phyloP scores from a whole-genome alignment of 1,284 basidiomycete genomes.

The Hymenochaete sp. region DNA sequence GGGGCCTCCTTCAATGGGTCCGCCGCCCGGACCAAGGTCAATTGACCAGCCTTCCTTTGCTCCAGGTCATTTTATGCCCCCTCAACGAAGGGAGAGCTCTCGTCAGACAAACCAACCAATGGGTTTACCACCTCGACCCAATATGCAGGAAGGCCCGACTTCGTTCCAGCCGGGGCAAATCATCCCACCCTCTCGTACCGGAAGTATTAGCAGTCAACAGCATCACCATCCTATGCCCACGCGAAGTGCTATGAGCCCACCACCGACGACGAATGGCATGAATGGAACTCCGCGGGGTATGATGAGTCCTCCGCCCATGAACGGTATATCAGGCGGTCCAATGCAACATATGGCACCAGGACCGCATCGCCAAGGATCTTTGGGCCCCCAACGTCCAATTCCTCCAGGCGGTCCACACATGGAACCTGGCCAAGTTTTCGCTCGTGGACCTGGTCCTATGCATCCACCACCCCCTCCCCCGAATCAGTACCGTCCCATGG shows the following conservation, averaged over 20 bases:
- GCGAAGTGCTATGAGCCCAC: conserved; percentile 12
- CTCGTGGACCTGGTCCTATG: conserved; percentile 10
- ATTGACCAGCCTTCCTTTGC: conserved; percentile 3
- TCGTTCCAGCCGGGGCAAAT: conserved; percentile 29
- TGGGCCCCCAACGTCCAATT: conserved; percentile 10
- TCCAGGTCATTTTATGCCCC: conserved; percentile 26
- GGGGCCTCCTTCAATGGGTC: conserved; percentile 4
- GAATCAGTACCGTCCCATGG: not conserved
- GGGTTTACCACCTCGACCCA: conserved; percentile 5
- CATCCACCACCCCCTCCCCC: conserved; percentile 1
- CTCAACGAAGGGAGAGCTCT: conserved; percentile 14
- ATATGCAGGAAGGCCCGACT: conserved; percentile 7
- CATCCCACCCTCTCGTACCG: conserved; percentile 35
- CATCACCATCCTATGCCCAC: conserved; percentile 14
- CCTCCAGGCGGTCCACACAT: conserved; percentile 8
- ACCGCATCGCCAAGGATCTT: conserved; percentile 5
- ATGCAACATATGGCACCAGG: not conserved
- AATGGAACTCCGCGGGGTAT: conserved; percentile 5
- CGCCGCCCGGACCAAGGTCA: conserved; percentile 7
- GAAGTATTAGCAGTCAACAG: conserved; percentile 29
- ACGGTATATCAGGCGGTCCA: conserved; percentile 7
- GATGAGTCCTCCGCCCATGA: conserved; percentile 11
- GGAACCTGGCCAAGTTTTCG: conserved; percentile 5
- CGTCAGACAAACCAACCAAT: conserved; percentile 9
- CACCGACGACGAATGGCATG: conserved; percentile 9